Conservation (phyloP, 768 basidiomycete genomes). For the Daedaleopsis nitida region DNA sequence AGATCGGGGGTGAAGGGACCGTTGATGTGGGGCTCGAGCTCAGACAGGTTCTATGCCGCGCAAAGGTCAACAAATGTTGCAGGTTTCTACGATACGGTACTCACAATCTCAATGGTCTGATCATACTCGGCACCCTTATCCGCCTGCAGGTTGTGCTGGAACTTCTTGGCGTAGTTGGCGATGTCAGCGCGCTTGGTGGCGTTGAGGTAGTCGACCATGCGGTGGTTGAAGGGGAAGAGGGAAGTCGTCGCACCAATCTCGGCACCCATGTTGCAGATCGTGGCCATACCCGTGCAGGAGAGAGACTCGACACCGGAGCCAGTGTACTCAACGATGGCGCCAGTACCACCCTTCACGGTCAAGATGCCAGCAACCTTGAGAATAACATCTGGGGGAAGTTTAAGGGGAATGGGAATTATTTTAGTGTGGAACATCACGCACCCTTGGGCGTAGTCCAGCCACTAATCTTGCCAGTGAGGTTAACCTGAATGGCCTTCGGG, state of each 20-base stretch:
- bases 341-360: constrained; percentile 99
- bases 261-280: constrained; percentile 99
- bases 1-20: constrained; percentile 99
- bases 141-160: constrained; percentile 87
- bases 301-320: constrained; percentile 95
- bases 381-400: constrained; percentile 74
- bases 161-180: constrained; percentile 84
- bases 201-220: constrained; percentile 91
- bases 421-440: constrained; percentile 32
- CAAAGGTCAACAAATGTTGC: background rate
- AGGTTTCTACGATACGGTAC: constrained; percentile 30
- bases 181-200: constrained; percentile 93
- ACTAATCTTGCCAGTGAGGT: constrained; percentile 89
- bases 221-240: constrained; percentile 96
- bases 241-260: constrained; percentile 99
- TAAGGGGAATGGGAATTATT: background rate
- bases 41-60: constrained; percentile 75
- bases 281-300: constrained; percentile 98
- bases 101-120: constrained; percentile 86
- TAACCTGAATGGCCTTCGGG: constrained; percentile 98
- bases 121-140: constrained; percentile 93
- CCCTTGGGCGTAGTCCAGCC: constrained; percentile 99
- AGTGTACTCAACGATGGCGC: constrained; percentile 97
- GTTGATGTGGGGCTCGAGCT: constrained; percentile 99
- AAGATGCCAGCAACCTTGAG: constrained; percentile 99